phyloP scores from a whole-genome alignment of 257 asterid species.

The Orobanche coerulescens region DNA sequence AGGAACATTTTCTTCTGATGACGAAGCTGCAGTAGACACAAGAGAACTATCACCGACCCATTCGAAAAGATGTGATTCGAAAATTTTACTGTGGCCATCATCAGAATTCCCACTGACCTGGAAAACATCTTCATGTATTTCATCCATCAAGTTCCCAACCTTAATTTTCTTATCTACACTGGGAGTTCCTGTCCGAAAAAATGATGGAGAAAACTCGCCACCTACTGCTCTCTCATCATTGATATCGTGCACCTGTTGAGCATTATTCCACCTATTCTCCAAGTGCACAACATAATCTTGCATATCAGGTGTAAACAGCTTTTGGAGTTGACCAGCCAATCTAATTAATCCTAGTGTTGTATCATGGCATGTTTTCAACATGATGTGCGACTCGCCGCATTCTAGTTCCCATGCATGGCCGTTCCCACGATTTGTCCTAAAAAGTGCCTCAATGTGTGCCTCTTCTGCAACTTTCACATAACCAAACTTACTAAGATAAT shows the following conservation, averaged over 20 bases:
- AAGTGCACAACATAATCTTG: constrained; percentile 76
- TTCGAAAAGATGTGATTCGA: constrained; percentile 32
- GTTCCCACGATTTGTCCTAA: constrained; percentile 48
- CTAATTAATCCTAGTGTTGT: constrained; percentile 63
- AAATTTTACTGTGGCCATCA: constrained; percentile 44
- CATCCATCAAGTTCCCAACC: constrained; percentile 65
- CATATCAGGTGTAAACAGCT: constrained; percentile 80
- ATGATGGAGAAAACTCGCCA: constrained; percentile 34
- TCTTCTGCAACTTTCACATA: constrained; percentile 88
- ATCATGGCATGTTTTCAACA: constrained; percentile 70
- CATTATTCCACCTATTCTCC: constrained; percentile 89
- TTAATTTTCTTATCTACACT: constrained; percentile 33
- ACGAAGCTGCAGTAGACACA: constrained; percentile 34
- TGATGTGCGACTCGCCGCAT: constrained; percentile 58
- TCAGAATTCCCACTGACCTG: constrained; percentile 41
- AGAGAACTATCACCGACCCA: constrained; percentile 32
- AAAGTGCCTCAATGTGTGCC: constrained; percentile 58
- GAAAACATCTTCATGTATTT: constrained; percentile 76
- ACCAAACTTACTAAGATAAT: constrained; percentile 59
- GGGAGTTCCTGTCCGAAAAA: constrained; percentile 34
- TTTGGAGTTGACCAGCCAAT: constrained; percentile 76
- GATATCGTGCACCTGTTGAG: constrained; percentile 45
- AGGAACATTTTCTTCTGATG: constrained; percentile 39
- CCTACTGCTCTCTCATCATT: constrained; percentile 29
- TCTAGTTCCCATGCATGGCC: constrained; percentile 79